Base-by-base conservation (phyloP, 1,284 basidiomycete genomes). In the Coniophora puteana region DNA sequence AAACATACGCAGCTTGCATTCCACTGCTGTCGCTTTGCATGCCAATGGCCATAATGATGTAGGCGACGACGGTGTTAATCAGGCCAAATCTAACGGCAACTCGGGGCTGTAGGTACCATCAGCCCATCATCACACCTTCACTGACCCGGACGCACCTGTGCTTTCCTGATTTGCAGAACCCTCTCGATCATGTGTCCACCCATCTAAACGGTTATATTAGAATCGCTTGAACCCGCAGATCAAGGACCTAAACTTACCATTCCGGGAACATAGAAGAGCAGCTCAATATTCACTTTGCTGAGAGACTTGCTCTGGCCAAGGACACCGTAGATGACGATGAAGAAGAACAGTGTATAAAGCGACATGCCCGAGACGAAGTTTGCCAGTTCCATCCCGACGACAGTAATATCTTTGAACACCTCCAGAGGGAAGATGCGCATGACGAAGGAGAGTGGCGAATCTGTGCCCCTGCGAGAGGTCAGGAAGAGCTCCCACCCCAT, bases 191-290 rank as follows among this genome's bases (percentile, higher is more conserved):
- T 14, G 7, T 18, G 13, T 13, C 34, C 22, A 24, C 8, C 11
- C 13, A 24, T 24, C 34, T 36, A 11, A 21, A 14, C n/a, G 5
- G 5, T 10, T 21, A 5, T 8, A 36, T 36, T 8, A 36, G 17
- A 13, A 36, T 8, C 17, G 8, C 13, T 13, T 14, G 8, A 21
- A 13, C 8, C n/a, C 23, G 34, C 6, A 36, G 7, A 36, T 13
- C n/a, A 8, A 11, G 17, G 7, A 20, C 14, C 22, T 8, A 23
- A 11, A 44, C 42, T 17, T 24, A 55, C 56, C 49, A 54, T 41
- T 14, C 53, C 56, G 18, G 56, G 53, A 8, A 47, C 42, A 29
- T 57, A 54, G 41, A 45, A 55, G 11, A 58, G 36, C 4, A 58
- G 36, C 35, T 55, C 51, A 4, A 50, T 21, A n/a, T 50, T 55